Percentiles rank a stretch among this genome's conserved stretches.
Conservation (phyloP, 2,329 filamentous ascomycete species). For the Hypoxylon rubiginosum region DNA sequence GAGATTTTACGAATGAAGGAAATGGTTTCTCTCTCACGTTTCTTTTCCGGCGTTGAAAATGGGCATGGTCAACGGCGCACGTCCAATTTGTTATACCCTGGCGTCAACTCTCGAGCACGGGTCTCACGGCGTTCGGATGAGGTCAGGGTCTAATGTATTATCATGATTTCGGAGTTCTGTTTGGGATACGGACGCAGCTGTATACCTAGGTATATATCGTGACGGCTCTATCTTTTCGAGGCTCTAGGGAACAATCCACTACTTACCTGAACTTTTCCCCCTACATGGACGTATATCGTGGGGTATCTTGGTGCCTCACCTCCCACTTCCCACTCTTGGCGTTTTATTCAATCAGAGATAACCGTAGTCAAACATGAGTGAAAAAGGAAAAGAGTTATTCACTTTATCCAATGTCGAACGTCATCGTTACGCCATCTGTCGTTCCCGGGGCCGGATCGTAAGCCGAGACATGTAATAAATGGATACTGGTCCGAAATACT, state of each 20-base stretch:
- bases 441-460: not conserved
- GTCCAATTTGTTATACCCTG: conserved; percentile 32
- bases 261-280: conserved; percentile 13
- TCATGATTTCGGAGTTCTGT: not conserved
- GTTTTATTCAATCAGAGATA: conserved; percentile 4
- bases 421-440: not conserved
- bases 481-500: not conserved
- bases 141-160: conserved; percentile 1
- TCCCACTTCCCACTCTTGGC: conserved; percentile 25
- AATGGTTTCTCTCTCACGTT: not conserved
- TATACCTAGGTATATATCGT: not conserved
- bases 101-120: conserved; percentile 8
- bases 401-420: not conserved
- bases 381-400: too few species aligned
- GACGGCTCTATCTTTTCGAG: conserved; percentile 1
- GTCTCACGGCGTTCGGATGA: conserved; percentile 3
- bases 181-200: not conserved
- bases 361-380: too few species aligned
- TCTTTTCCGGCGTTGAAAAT: conserved; percentile 20
- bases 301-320: not conserved
- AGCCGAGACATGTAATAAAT: not conserved
- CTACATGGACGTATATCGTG: not conserved
- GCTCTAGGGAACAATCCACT: conserved; percentile 14
- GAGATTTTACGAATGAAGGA: conserved; percentile 49
- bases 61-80: conserved; percentile 1